Evolutionary conservation across 768 basidiomycete species (phyloP), one percentile per base, ranked within the genome.

Genomic region (Pulveroboletus ravenelii): DNA sequence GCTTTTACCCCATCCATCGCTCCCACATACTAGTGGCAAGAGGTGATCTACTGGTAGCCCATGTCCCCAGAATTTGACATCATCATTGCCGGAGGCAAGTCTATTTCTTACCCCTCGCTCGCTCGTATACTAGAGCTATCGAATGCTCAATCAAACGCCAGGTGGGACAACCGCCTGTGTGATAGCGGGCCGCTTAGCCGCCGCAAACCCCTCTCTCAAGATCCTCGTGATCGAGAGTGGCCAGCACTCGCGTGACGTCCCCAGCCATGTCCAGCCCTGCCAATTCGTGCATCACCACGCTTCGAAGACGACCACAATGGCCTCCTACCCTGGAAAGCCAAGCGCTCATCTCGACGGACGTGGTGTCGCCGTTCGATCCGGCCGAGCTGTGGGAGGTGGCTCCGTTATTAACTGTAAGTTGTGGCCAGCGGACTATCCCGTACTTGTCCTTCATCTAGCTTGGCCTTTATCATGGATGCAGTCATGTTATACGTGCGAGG

Each of bases 151-250:
- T 12, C 3, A 15, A 25, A 14, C 7, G 0, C 7, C 50, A 72
- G 74, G 71, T 5, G 84, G 84, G 30, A 72, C 80, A 5, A 53
- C 75, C n/a, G 80, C 76, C 5, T 83, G 83, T 55, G 68, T 86
- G 9, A 62, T 74, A 15, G 84, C 72, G 2, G 65, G 70, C 0
- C 75, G 82, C 31, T 72, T 87, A 5, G 71, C 77, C 0, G 72
- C 71, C 0, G 78, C 80, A 0, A 76, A 82, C 37, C 76, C 81
- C 0, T 61, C 66, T 4, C 62, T 86, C 44, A 79, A 72, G 56
- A 81, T 86, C 42, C 76, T 86, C 12, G 62, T 85, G 40, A 60
- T 86, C 20, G 85, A 87, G 66, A 73, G 78, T 12, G 85, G 84
- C 1, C 71, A 74, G 6, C 73, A 78, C 48, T 78, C 78, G 0